Base-by-base conservation (phyloP, 768 basidiomycete species). In the Galerina sulciceps region DNA sequence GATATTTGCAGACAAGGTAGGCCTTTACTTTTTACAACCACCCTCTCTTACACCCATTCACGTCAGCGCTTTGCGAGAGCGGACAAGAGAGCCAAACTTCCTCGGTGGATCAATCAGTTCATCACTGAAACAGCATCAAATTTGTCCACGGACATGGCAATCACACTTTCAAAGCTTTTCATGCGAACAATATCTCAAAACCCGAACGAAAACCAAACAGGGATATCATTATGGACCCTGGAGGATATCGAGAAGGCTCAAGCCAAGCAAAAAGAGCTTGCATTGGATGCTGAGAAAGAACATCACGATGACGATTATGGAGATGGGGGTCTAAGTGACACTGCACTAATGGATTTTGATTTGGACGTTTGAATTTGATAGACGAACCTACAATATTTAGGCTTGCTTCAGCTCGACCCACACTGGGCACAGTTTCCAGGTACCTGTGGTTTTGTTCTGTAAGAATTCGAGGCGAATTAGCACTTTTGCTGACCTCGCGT, bases 121-220 rank as follows among this genome's bases (percentile, higher is more conserved):
- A 99, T 99, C 68, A 97, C 94, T n/a, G 97, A 99, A 72, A 91
- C 94, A 0, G 93, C 95, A 17, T 91, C 97, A 10, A 99, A 99
- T 73, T 80, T 99, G 49, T 99, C 97, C 11, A 99, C 96, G 9
- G 97, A 99, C 73, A 97, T 97, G 93, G 95, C 95, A 3, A 75
- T 98, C 60, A 94, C 93, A 3, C 77, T 97, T 53, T 94, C 95
- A 55, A 97, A 99, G 75, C 79, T 94, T 31, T 99, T 99, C 77
- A 96, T 99, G 86, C 88, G 97, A 8, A 90, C 91, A n/a, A 99
- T 99, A 68, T 98, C 96, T 11, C 97, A 99, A 76, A 96, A 96
- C 67, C 92, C 92, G 45, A 95, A 95, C 62, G 96, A 98, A 75
- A 94, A 95, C 67, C 91, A 93, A 72, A 98, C 96, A 1, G 95